Percentiles rank a stretch among this genome's conserved stretches.
Evolutionary conservation across 371 early-diverging fungal genomes (phyloP).

Genomic region (Mortierella sp.): DNA sequence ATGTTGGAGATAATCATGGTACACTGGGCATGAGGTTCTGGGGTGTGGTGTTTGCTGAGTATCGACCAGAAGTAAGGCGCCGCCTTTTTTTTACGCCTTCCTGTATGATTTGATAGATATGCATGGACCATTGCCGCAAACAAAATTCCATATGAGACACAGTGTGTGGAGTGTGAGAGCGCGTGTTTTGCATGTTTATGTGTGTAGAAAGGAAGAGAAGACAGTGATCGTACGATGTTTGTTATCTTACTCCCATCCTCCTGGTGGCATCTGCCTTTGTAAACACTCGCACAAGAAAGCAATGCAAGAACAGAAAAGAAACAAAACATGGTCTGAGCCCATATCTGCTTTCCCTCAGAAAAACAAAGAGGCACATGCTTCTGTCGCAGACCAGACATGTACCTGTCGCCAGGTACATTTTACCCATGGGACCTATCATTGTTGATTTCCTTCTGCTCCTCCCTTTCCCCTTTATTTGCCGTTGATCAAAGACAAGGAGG

Average conservation of each 20-base stretch:
- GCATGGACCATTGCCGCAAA: background rate
- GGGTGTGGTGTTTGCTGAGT: background rate
- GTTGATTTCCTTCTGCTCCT: background rate
- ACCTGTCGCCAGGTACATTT: background rate
- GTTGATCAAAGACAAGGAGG: background rate
- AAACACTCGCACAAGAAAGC: background rate
- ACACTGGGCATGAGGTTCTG: background rate
- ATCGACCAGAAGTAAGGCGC: background rate
- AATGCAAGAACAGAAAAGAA: background rate
- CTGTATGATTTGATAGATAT: background rate
- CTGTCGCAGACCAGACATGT: background rate
- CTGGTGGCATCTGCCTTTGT: background rate
- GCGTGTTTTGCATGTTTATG: background rate
- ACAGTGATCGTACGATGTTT: constrained; percentile 3
- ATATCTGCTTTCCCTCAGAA: no score
- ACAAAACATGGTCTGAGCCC: constrained; percentile 11
- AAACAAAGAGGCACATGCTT: constrained; percentile 4
- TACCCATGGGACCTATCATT: background rate
- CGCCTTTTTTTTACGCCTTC: background rate
- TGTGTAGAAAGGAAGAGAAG: background rate
- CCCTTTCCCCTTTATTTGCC: background rate
- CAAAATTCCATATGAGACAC: background rate
- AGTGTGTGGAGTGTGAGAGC: background rate
- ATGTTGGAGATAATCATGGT: background rate
- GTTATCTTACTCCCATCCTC: background rate